Evolutionary conservation across 202 grass and related monocot species (phyloP).

Genomic region (Setaria italica): DNA sequence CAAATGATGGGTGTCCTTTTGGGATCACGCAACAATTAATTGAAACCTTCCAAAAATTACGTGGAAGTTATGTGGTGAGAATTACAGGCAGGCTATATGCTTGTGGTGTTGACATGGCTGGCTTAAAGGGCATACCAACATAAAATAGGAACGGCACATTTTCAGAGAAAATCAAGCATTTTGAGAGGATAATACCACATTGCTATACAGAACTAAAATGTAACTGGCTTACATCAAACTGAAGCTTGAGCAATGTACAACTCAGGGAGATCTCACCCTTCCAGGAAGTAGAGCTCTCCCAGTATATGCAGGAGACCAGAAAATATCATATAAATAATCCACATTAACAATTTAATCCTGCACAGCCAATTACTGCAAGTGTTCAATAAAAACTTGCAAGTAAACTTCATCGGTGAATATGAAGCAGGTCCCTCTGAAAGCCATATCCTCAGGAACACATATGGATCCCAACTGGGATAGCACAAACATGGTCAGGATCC

Average conservation of each 20-base stretch:
- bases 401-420: slow-evolving; percentile 71
- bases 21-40: slow-evolving; percentile 36
- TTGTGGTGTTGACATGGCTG: slow-evolving; percentile 30
- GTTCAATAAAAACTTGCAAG: slow-evolving; percentile 92
- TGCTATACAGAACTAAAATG: slow-evolving; percentile 54
- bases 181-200: slow-evolving; percentile 25
- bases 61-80: slow-evolving; percentile 6
- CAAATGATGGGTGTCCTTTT: slow-evolving; percentile 25
- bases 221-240: slow-evolving; percentile 61
- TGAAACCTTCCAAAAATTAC: background rate
- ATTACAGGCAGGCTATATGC: background rate
- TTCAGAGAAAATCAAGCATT: slow-evolving; percentile 28
- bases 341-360: slow-evolving; percentile 51
- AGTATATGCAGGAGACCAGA: slow-evolving; percentile 52
- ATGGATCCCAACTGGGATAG: slow-evolving; percentile 70
- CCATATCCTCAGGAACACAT: slow-evolving; percentile 66
- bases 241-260: slow-evolving; percentile 54
- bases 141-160: slow-evolving; percentile 22
- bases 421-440: slow-evolving; percentile 59
- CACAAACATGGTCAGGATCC: slow-evolving; percentile 61
- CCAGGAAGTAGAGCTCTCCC: slow-evolving; percentile 49
- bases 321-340: slow-evolving; percentile 46
- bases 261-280: slow-evolving; percentile 50
- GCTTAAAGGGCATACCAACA: slow-evolving; percentile 17
- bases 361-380: slow-evolving; percentile 83